phyloP scores from a whole-genome alignment of 306 rosid genomes.

The Trifolium pratense region DNA sequence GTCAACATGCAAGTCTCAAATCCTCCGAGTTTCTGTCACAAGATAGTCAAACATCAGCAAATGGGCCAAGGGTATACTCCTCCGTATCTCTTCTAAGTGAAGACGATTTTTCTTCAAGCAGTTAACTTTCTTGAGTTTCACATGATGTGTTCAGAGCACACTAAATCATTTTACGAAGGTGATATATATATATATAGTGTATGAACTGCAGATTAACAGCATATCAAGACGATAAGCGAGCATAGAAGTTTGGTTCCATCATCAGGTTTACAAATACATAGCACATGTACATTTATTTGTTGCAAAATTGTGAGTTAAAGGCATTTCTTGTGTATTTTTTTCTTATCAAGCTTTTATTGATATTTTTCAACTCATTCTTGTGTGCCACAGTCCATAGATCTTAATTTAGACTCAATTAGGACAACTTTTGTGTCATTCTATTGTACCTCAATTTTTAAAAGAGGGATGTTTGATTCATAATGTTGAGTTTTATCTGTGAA shows the following conservation, averaged over 20 bases:
- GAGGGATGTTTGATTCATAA: too few relatives aligned
- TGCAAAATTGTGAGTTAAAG: neutral
- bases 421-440: too few relatives aligned
- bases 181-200: neutral
- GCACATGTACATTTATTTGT: neutral
- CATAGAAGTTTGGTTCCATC: neutral
- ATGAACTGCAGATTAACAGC: neutral
- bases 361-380: too few relatives aligned
- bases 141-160: neutral
- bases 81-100: conserved; percentile 52
- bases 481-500: too few relatives aligned
- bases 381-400: too few relatives aligned
- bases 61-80: conserved; percentile 62
- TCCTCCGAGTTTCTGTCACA: conserved; percentile 60
- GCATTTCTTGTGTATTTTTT: neutral
- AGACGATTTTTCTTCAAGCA: conserved; percentile 44
- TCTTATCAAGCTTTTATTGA: too few relatives aligned
- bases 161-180: neutral
- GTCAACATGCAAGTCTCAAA: conserved; percentile 56
- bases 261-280: neutral
- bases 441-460: too few relatives aligned
- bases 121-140: conserved; percentile 37
- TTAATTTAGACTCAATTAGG: too few relatives aligned
- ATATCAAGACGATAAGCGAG: conserved; percentile 1
- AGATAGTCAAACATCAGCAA: conserved; percentile 58